Conservation (phyloP, 768 basidiomycete genomes). For the Pisolithus marmoratus region DNA sequence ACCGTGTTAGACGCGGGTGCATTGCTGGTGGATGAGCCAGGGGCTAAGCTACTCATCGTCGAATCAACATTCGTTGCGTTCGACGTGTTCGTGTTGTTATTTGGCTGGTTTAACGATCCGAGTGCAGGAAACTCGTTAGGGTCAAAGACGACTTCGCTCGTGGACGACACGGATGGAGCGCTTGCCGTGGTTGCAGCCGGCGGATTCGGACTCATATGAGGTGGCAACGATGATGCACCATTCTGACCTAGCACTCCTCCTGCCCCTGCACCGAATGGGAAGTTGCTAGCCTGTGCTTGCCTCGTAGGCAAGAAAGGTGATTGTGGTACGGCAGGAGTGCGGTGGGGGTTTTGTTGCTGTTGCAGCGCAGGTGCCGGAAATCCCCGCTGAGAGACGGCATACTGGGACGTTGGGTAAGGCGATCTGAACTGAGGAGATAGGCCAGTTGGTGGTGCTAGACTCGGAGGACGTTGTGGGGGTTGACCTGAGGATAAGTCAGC, state of each 20-base stretch:
- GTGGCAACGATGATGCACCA: constrained; percentile 47
- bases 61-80: constrained; percentile 29
- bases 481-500: constrained; percentile 47
- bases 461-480: constrained; percentile 78
- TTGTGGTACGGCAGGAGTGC: constrained; percentile 51
- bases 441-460: constrained; percentile 57
- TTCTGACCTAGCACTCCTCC: constrained; percentile 48
- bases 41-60: constrained; percentile 16
- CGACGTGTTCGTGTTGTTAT: constrained; percentile 34
- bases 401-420: constrained; percentile 37
- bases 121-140: constrained; percentile 87
- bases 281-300: constrained; percentile 39
- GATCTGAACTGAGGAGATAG: constrained; percentile 61
- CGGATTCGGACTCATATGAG: constrained; percentile 50
- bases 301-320: constrained; percentile 63
- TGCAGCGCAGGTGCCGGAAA: constrained; percentile 39
- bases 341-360: constrained; percentile 56
- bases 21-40: constrained; percentile 24
- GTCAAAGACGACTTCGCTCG: constrained; percentile 75
- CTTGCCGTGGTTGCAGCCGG: constrained; percentile 33
- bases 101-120: constrained; percentile 53
- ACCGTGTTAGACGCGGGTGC: constrained; percentile 36
- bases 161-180: constrained; percentile 57
- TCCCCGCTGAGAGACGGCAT: constrained; percentile 22
- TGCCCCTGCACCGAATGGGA: constrained; percentile 48